Base-by-base conservation (phyloP, 2,329 filamentous ascomycete genomes). In the Catunica adiposa region DNA sequence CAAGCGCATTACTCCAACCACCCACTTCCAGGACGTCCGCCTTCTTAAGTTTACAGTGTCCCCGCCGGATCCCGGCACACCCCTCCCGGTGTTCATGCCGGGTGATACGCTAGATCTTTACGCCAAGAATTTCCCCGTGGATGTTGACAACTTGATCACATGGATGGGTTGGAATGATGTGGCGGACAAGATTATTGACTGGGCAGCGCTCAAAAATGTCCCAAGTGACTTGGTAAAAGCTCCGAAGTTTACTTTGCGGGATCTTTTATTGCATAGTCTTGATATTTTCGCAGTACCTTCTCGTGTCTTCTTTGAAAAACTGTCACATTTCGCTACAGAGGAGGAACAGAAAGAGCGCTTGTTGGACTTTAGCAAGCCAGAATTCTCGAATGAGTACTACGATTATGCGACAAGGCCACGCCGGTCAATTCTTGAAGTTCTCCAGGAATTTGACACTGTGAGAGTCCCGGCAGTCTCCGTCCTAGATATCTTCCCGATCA, bases 11-110 rank as follows among this genome's bases (percentile, higher is more conserved):
- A 98, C 92, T 0, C 82, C 89, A 0, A 51, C 66, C 1, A 71
- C 72, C 1, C 92, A 98, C 69, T 96, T 88, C 83, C 92, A 98
- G 70, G 92, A 98, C 69, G 90, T 97, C 47, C 84, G 92, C 0
- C 78, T 86, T 54, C 68, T 96, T n/a, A 75, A 73, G 1, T 72
- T 97, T 14, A 73, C 71, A 7, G 62, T 79, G 65, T 9, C 59
- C 58, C 56, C 22, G 34, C 48, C 40, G 42, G 38, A 57, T 20
- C 56, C n/a, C 60, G 8, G 59, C 4, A 55, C 59, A 17, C 22
- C 62, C 1, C 60, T 61, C 1, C 53, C 66, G 63, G 48, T 66
- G 69, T 65, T 70, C 66, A 48, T 82, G 0, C 89, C 92, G 0
- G 89, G 90, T 4, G 86, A 94, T 62, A 83, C 86, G 23, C 71